These are phyloP conservation scores for Thermoascus crustaceus DNA, from an alignment of 2,329 filamentous ascomycete genomes.

Conservation along the genomic window DNA sequence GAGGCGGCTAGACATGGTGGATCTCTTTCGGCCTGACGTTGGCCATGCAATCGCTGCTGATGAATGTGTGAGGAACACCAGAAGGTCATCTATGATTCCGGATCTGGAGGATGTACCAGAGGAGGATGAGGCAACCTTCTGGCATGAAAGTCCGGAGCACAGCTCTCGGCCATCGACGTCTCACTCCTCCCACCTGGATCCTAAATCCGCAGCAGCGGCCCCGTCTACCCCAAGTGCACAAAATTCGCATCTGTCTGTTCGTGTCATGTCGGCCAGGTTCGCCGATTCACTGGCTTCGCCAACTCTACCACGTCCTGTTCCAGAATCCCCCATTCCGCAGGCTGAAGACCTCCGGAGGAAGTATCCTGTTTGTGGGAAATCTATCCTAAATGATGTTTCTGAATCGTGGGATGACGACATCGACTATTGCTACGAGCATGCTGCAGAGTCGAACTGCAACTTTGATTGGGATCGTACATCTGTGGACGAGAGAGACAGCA, in stretches of 20 bases:
- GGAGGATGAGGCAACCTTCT: conserved; percentile 33
- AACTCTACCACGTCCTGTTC: conserved; percentile 22
- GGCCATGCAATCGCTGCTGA: conserved; percentile 16
- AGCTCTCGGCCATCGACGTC: conserved; percentile 13
- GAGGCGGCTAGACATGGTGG: conserved; percentile 17
- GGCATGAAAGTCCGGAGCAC: conserved; percentile 23
- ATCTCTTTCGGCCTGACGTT: conserved; percentile 20
- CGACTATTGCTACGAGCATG: conserved; percentile 55
- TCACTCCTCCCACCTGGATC: conserved; percentile 13
- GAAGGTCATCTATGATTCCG: conserved; percentile 35
- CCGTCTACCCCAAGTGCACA: conserved; percentile 11
- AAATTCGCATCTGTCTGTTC: conserved; percentile 23
- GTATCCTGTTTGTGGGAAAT: conserved; percentile 10
- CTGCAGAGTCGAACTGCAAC: conserved; percentile 52
- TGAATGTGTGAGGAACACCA: conserved; percentile 29
- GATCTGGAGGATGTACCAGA: conserved; percentile 40
- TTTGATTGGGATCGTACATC: conserved; percentile 48
- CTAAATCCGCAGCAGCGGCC: conserved; percentile 7
- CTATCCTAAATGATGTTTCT: conserved; percentile 21
- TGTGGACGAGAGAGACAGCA: conserved; percentile 21
- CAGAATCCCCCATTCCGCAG: conserved; percentile 12
- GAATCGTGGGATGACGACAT: conserved; percentile 55
- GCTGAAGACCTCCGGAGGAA: conserved; percentile 10
- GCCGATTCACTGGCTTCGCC: conserved; percentile 40
- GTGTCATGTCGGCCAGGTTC: conserved; percentile 28